phyloP scores from a whole-genome alignment of 257 asterid genomes.

The Jacaranda mimosifolia region DNA sequence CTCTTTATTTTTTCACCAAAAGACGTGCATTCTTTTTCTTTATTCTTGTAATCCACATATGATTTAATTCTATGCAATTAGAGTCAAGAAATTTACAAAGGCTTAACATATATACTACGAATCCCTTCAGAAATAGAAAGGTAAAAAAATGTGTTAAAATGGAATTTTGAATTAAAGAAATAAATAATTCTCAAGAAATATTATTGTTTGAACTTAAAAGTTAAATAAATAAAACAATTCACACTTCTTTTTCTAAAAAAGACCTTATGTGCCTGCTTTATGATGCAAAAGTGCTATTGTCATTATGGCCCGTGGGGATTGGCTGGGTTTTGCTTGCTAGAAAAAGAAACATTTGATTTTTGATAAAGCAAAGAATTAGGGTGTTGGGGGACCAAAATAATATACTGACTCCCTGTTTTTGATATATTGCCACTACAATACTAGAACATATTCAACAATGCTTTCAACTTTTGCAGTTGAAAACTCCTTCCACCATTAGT shows the following conservation, averaged over 20 bases:
- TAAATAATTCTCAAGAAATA: too few relatives aligned
- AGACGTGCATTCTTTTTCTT: neutral
- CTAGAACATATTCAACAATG: constrained; percentile 65
- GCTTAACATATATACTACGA: neutral
- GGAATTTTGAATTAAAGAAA: too few relatives aligned
- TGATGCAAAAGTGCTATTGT: constrained; percentile 45
- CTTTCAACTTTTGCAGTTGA: constrained; percentile 61
- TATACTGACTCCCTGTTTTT: constrained; percentile 38
- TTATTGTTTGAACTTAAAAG: neutral
- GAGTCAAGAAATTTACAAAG: neutral
- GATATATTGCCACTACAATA: constrained; percentile 60
- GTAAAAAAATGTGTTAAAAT: too few relatives aligned
- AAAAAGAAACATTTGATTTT: constrained; percentile 34
- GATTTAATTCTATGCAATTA: neutral
- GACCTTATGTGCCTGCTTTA: constrained; percentile 46
- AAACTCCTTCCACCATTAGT: constrained; percentile 64
- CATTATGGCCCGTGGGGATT: constrained; percentile 34
- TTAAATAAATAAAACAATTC: neutral
- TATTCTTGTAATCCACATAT: too few relatives aligned
- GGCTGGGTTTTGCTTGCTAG: constrained; percentile 16
- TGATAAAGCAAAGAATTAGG: constrained; percentile 34
- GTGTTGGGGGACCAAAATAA: constrained; percentile 61
- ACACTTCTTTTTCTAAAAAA: constrained; percentile 10
- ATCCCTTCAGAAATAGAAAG: neutral
- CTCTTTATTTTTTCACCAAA: neutral